Conservation (phyloP, 2,329 filamentous ascomycete genomes). For the Aspergillus fischeri region DNA sequence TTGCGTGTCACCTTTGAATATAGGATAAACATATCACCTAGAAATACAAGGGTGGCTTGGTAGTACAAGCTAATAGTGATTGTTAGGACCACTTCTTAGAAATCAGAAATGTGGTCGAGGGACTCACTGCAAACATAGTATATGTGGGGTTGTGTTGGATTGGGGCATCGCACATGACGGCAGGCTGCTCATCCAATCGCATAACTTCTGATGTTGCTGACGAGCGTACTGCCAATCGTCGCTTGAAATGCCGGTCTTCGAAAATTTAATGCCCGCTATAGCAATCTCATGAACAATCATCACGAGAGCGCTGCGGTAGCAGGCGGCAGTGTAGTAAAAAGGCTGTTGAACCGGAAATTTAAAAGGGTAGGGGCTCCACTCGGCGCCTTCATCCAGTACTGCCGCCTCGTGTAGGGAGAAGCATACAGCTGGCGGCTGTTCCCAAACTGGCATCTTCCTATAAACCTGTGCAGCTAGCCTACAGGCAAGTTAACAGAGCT, state of each 20-base stretch:
- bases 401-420: slow-evolving; percentile 15
- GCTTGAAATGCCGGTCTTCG: not conserved
- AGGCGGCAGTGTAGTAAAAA: slow-evolving; percentile 10
- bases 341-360: slow-evolving; percentile 6
- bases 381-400: slow-evolving; percentile 9
- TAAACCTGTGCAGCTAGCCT: slow-evolving; percentile 23
- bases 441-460: slow-evolving; percentile 15
- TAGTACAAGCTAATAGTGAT: slow-evolving; percentile 13
- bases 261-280: slow-evolving; percentile 9
- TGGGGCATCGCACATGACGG: slow-evolving; percentile 10
- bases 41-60: slow-evolving; percentile 15
- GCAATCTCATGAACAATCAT: slow-evolving; percentile 14
- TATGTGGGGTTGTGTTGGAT: slow-evolving; percentile 14
- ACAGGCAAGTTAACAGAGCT: not conserved
- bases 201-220: slow-evolving; percentile 6
- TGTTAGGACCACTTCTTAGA: not conserved
- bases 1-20: slow-evolving; percentile 1
- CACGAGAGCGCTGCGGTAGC: slow-evolving; percentile 10
- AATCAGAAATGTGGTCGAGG: no score
- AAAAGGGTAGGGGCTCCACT: slow-evolving; percentile 17
- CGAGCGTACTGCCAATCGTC: slow-evolving; percentile 14
- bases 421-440: slow-evolving; percentile 11
- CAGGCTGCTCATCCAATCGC: slow-evolving; percentile 10
- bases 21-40: slow-evolving; percentile 11
- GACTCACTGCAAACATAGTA: slow-evolving; percentile 18